Conservation (phyloP, 129 eudicot genomes). For the Centrapalus pauciflorus region DNA sequence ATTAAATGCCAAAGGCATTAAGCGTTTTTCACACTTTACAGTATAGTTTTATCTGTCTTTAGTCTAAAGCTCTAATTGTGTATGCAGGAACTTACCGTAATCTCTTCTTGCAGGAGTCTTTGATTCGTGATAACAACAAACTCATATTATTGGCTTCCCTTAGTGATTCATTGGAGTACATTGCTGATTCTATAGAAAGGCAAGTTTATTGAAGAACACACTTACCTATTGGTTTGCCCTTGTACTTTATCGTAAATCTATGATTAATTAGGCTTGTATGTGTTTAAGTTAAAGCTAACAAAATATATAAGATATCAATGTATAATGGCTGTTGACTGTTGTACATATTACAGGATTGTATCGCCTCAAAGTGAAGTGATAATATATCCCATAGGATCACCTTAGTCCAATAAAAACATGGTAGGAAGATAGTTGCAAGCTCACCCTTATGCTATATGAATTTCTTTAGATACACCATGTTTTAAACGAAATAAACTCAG, state of each 20-base stretch:
- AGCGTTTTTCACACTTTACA: background rate
- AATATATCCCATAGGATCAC: background rate
- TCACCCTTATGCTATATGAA: background rate
- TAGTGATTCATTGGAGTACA: constrained; percentile 96
- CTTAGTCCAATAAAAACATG: background rate
- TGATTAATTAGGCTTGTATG: background rate
- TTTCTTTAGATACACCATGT: background rate
- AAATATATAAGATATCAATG: background rate
- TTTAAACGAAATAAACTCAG: background rate
- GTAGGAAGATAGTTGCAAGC: background rate
- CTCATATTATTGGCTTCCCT: constrained; percentile 87
- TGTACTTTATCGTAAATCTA: background rate
- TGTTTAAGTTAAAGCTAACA: background rate
- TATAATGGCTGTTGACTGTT: background rate
- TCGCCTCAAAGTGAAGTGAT: background rate
- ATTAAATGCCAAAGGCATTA: background rate
- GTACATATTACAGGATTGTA: background rate
- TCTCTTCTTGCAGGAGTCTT: constrained; percentile 59
- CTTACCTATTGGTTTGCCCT: background rate
- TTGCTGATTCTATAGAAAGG: constrained; percentile 98
- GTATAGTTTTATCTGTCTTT: background rate
- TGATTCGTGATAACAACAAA: constrained; percentile 94
- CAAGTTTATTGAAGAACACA: constrained; percentile 23
- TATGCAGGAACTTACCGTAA: constrained; percentile 13
- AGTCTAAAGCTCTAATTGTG: background rate